Base-by-base conservation (phyloP, 768 basidiomycete species). In the Kwoniella europaea region DNA sequence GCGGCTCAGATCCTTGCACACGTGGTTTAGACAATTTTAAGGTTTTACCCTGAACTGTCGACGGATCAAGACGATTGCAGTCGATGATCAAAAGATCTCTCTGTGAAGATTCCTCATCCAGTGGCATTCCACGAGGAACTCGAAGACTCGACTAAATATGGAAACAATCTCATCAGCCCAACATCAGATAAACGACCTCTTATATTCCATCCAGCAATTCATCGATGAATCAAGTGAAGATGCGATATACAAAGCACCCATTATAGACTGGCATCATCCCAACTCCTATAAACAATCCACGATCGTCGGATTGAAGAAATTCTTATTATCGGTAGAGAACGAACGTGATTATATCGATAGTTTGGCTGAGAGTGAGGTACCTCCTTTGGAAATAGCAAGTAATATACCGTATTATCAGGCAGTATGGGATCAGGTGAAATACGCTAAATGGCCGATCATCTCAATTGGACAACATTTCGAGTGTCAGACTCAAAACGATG, bases 381-480 rank as follows among this genome's bases (percentile, higher is more conserved):
- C 74, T 3, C 75, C 75, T 10, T 73, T 74, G 20, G 74, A 77
- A 42, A 59, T 83, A 41, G 78, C 77, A 12, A 92, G 90, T 10
- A 94, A 94, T 82, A 90, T 92, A 0, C 91, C 91, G 10, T 92
- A 93, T 76, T 86, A 92, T 35, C 85, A 91, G 13, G 90, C 91
- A 0, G 91, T 94, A 0, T 94, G 92, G 92, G 87, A 91, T 65
- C 92, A 94, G 78, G 86, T 93, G 1, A 71, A 90, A 10, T 86
- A 86, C 71, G 90, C 91, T 2, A 86, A 86, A 1, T 85, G 83
- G 15, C 90, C 90, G 0, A 84, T 91, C 10, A 80, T 87, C 0
- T 86, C 88, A 0, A 85, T 94, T 20, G 89, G 53, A 12, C 76
- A 76, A 59, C 35, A 60, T 10, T 61, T 76, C 15, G 76, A 71